A percentile compares a stretch with the other conserved stretches of the same genome.
Conservation (phyloP, 805 yeast species). For the Wickerhamomyces kurtzmanii region DNA sequence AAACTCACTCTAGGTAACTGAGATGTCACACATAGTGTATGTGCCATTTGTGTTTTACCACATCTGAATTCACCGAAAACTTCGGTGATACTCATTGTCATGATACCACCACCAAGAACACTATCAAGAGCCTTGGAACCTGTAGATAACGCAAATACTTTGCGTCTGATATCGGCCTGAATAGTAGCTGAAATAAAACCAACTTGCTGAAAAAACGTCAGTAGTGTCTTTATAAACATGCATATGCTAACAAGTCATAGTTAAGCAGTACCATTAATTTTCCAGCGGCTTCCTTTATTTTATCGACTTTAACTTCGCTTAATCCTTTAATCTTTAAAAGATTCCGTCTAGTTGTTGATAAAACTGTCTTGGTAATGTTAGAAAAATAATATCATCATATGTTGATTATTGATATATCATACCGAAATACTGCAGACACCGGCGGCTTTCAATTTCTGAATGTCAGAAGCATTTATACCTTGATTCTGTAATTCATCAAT, state of each 20-base stretch:
- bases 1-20: slow-evolving; percentile 52
- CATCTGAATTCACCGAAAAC: slow-evolving; percentile 77
- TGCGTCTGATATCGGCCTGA: slow-evolving; percentile 54
- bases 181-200: slow-evolving; percentile 71
- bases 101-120: slow-evolving; percentile 65
- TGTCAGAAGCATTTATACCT: slow-evolving; percentile 67
- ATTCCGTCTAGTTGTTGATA: slow-evolving; percentile 56
- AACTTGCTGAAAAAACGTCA: no score
- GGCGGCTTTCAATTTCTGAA: slow-evolving; percentile 53
- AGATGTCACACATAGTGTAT: slow-evolving; percentile 68
- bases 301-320: slow-evolving; percentile 70
- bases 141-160: slow-evolving; percentile 57
- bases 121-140: slow-evolving; percentile 65
- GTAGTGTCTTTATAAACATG: no score
- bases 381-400: background rate
- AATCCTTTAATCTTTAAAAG: slow-evolving; percentile 59
- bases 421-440: slow-evolving; percentile 64
- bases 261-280: slow-evolving; percentile 40
- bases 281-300: slow-evolving; percentile 64
- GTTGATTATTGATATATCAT: slow-evolving; percentile 22
- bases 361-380: slow-evolving; percentile 26
- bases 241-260: no score
- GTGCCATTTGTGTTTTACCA: slow-evolving; percentile 77
- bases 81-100: slow-evolving; percentile 70
- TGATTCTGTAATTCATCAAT: slow-evolving; percentile 49